Conservation (phyloP, 495 filamentous ascomycete genomes). For the Viridothelium virens region DNA sequence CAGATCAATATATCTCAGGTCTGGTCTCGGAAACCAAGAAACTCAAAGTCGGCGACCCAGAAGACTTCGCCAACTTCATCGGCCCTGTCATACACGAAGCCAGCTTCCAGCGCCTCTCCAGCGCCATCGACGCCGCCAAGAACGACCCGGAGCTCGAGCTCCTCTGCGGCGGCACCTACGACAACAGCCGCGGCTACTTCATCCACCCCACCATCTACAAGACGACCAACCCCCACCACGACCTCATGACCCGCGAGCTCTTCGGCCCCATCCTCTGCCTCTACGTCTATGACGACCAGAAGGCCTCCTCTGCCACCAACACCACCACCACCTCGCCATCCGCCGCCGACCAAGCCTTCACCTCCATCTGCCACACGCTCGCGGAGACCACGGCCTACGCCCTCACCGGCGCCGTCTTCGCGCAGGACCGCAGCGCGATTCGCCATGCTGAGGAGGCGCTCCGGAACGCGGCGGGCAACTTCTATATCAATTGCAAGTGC, state of each 20-base stretch:
- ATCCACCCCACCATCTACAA: constrained; percentile 61
- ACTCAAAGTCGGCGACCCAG: constrained; percentile 34
- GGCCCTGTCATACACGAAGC: constrained; percentile 40
- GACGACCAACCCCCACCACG: constrained; percentile 56
- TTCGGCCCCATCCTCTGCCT: constrained; percentile 57
- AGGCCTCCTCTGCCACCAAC: constrained; percentile 13
- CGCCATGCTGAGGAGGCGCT: constrained; percentile 35
- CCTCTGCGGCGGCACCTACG: constrained; percentile 52
- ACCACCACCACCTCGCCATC: constrained; percentile 5
- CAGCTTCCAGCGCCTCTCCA: constrained; percentile 35
- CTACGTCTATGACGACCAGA: constrained; percentile 52
- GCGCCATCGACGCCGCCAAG: constrained; percentile 54
- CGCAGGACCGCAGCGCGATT: constrained; percentile 32
- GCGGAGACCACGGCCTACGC: constrained; percentile 35
- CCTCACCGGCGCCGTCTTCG: constrained; percentile 39
- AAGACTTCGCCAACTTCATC: constrained; percentile 37
- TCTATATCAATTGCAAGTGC: constrained; percentile 40
- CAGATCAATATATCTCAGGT: constrained; percentile 31
- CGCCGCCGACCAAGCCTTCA: constrained; percentile 24
- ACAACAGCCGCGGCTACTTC: constrained; percentile 56
- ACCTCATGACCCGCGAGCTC: constrained; percentile 53
- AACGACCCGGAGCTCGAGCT: constrained; percentile 54
- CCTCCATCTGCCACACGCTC: constrained; percentile 32
- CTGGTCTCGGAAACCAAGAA: constrained; percentile 33
- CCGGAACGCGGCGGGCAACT: constrained; percentile 37